These are phyloP conservation scores for Paecilomyces sp. DNA, from an alignment of 2,329 filamentous ascomycete genomes.

Conservation along the genomic window DNA sequence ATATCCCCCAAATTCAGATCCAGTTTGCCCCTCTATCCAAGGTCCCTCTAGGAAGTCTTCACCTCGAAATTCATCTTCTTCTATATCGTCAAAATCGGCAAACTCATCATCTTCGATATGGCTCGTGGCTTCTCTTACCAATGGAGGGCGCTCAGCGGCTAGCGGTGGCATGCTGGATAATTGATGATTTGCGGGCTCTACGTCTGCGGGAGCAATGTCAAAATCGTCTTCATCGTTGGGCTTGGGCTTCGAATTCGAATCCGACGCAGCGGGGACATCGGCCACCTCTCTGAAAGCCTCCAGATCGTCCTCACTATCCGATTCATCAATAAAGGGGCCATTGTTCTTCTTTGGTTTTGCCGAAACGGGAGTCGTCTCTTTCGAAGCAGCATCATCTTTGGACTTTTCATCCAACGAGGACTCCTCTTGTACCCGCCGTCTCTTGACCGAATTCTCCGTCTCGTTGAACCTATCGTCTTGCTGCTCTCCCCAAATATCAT, in stretches of 20 bases:
- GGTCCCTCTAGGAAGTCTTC: conserved; percentile 61
- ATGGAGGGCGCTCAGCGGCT: conserved; percentile 24
- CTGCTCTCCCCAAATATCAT: conserved; percentile 22
- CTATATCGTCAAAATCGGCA: conserved; percentile 51
- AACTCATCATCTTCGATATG: conserved; percentile 41
- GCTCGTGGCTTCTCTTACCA: conserved; percentile 46
- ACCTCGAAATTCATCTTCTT: conserved; percentile 55
- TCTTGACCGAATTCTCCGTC: conserved; percentile 22
- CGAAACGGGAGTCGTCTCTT: conserved; percentile 1
- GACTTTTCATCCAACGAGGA: not conserved
- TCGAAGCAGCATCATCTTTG: not conserved
- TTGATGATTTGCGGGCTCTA: not conserved
- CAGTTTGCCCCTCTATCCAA: conserved; percentile 50
- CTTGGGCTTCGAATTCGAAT: not conserved
- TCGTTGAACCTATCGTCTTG: conserved; percentile 24
- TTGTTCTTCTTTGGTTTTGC: conserved; percentile 12
- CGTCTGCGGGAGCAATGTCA: not conserved
- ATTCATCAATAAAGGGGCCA: conserved; percentile 38
- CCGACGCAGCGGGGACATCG: not conserved
- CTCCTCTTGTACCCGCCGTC: conserved; percentile 21
- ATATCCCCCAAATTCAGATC: too few species aligned
- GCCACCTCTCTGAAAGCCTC: conserved; percentile 16
- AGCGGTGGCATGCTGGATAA: not conserved
- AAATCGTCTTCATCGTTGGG: not conserved
- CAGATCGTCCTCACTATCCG: conserved; percentile 48